Evolutionary conservation across 352 stramenopile species (phyloP).

Genomic region (Phytopythium helicoides): DNA sequence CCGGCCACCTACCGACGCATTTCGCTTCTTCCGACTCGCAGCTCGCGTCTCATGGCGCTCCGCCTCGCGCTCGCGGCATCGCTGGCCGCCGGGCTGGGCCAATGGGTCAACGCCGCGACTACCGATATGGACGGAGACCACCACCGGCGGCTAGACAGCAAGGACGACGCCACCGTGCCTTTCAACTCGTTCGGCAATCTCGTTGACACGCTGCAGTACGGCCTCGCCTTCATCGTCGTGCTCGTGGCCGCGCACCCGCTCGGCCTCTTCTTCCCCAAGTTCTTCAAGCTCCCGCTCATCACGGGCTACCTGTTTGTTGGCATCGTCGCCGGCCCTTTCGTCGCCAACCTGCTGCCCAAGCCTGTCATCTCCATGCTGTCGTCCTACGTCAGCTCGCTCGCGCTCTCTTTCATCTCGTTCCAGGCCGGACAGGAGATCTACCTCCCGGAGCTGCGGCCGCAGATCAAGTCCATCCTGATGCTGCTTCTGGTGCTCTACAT

Average conservation of each 20-base stretch:
- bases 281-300: constrained; percentile 58
- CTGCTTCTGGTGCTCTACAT: constrained; percentile 48
- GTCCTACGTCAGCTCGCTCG: constrained; percentile 53
- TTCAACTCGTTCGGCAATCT: constrained; percentile 41
- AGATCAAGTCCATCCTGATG: constrained; percentile 60
- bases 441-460: constrained; percentile 51
- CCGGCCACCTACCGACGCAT: too few relatives aligned
- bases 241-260: constrained; percentile 54
- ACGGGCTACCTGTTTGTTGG: constrained; percentile 64
- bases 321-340: constrained; percentile 53
- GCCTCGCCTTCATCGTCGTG: constrained; percentile 52
- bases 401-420: constrained; percentile 76
- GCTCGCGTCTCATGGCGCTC: too few relatives aligned
- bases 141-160: constrained; percentile 3
- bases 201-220: constrained; percentile 43
- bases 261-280: constrained; percentile 52
- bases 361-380: constrained; percentile 39
- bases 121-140: neutral
- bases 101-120: too few relatives aligned
- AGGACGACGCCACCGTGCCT: constrained; percentile 28
- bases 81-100: too few relatives aligned
- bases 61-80: too few relatives aligned
- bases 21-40: too few relatives aligned
- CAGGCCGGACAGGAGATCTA: constrained; percentile 76
- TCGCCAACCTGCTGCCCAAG: constrained; percentile 42